Percentiles rank a stretch among this genome's conserved stretches.
Evolutionary conservation across 2,329 filamentous ascomycete genomes (phyloP).

Genomic region (Phyllachora maydis): DNA sequence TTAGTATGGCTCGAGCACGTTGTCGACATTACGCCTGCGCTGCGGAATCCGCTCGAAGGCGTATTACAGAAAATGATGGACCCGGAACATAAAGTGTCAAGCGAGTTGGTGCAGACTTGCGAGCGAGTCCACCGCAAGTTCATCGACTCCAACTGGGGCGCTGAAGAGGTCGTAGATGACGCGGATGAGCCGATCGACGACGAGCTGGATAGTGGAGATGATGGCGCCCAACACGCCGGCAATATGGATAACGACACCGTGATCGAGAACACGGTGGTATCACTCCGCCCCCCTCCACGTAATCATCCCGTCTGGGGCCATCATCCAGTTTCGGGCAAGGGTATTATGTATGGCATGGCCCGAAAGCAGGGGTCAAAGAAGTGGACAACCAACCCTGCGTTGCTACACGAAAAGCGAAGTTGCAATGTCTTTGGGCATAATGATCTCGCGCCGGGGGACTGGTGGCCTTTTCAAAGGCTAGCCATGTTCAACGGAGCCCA

Average conservation of each 20-base stretch:
- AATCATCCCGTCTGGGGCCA: constrained; percentile 12
- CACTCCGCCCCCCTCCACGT: constrained; percentile 4
- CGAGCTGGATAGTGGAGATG: neutral
- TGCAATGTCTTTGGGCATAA: constrained; percentile 11
- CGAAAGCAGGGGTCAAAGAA: neutral
- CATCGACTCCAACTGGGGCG: neutral
- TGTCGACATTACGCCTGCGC: neutral
- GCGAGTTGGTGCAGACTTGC: neutral
- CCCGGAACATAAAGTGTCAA: neutral
- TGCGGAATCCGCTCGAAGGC: neutral
- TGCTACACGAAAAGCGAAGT: constrained; percentile 1
- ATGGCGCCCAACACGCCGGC: neutral
- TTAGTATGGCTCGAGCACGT: neutral
- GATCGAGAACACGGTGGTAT: neutral
- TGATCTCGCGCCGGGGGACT: constrained; percentile 16
- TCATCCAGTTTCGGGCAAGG: too few relatives aligned
- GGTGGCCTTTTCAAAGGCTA: constrained; percentile 31
- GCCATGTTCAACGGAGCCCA: constrained; percentile 31
- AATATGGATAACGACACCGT: neutral
- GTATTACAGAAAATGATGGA: neutral
- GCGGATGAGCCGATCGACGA: neutral
- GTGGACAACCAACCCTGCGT: constrained; percentile 5
- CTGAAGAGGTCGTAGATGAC: neutral
- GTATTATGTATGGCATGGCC: constrained; percentile 11
- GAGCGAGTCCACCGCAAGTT: neutral